Conservation (phyloP, 176 grass and related monocot genomes). For the Aechmea fasciata region DNA sequence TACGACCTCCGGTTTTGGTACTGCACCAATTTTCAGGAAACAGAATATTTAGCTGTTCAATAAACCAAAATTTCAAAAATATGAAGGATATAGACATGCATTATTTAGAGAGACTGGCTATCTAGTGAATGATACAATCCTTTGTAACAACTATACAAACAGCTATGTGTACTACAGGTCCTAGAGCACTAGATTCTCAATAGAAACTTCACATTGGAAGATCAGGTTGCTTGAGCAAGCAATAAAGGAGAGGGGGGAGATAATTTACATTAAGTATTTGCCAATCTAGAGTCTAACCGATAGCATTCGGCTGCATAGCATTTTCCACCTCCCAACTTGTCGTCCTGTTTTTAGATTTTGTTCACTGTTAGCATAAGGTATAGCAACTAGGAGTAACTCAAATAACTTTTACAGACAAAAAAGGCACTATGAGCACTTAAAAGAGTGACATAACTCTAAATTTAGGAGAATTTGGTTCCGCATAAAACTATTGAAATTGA, state of each 20-base stretch:
- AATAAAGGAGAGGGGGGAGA: conserved; percentile 25
- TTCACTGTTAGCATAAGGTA: neutral
- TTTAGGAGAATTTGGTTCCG: no score
- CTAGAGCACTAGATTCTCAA: conserved; percentile 50
- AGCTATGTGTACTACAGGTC: conserved; percentile 35
- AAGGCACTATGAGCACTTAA: neutral
- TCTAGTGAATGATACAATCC: conserved; percentile 29
- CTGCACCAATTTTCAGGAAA: neutral
- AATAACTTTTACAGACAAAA: conserved; percentile 10
- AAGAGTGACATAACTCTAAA: neutral
- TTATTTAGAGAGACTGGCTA: conserved; percentile 12
- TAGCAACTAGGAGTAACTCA: conserved; percentile 14
- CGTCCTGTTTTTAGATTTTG: conserved; percentile 38
- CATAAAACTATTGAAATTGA: no score
- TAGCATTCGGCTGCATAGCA: conserved; percentile 49
- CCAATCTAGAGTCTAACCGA: conserved; percentile 33
- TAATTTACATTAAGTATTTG: conserved; percentile 36
- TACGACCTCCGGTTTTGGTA: neutral
- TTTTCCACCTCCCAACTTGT: conserved; percentile 70
- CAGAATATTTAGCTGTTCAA: neutral
- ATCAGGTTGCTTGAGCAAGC: conserved; percentile 5
- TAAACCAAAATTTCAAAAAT: neutral
- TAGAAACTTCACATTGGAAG: neutral
- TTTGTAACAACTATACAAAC: conserved; percentile 36
- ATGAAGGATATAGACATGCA: neutral